These are phyloP conservation scores for Endocarpon pusillum DNA, from an alignment of 495 filamentous ascomycete species.

Conservation along the genomic window DNA sequence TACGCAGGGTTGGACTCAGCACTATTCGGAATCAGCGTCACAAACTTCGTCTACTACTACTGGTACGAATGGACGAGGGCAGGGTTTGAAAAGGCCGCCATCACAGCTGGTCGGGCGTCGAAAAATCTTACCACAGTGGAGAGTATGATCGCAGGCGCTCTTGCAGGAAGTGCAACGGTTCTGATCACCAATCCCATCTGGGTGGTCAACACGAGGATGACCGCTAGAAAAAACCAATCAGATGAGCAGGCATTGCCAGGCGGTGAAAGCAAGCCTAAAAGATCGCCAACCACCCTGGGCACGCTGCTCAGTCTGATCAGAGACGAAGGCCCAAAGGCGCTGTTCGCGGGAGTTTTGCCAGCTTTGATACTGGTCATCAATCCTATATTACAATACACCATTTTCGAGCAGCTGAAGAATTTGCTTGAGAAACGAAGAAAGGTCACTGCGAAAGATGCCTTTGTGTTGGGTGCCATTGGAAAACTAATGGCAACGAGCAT, in stretches of 20 bases:
- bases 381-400: slow-evolving; percentile 94
- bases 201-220: slow-evolving; percentile 98
- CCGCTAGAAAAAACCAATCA: slow-evolving; percentile 51
- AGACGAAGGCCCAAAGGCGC: slow-evolving; percentile 62
- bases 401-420: slow-evolving; percentile 95
- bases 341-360: slow-evolving; percentile 86
- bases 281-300: slow-evolving; percentile 52
- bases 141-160: slow-evolving; percentile 85
- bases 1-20: slow-evolving; percentile 82
- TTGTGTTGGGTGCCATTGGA: slow-evolving; percentile 79
- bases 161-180: slow-evolving; percentile 87
- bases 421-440: slow-evolving; percentile 43
- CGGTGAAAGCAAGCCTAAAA: slow-evolving; percentile 17
- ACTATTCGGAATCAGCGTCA: slow-evolving; percentile 92
- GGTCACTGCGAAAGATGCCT: slow-evolving; percentile 71
- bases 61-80: slow-evolving; percentile 97
- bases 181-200: slow-evolving; percentile 95
- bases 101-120: slow-evolving; percentile 53
- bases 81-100: slow-evolving; percentile 69
- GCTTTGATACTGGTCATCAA: slow-evolving; percentile 91
- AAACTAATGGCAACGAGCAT: slow-evolving; percentile 87
- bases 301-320: slow-evolving; percentile 60
- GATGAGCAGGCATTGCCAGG: slow-evolving; percentile 37
- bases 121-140: slow-evolving; percentile 79
- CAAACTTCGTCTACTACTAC: slow-evolving; percentile 99